These are phyloP conservation scores for Pneumocystis jirovecii DNA, from an alignment of 1,139 yeast genomes.

Conservation along the genomic window DNA sequence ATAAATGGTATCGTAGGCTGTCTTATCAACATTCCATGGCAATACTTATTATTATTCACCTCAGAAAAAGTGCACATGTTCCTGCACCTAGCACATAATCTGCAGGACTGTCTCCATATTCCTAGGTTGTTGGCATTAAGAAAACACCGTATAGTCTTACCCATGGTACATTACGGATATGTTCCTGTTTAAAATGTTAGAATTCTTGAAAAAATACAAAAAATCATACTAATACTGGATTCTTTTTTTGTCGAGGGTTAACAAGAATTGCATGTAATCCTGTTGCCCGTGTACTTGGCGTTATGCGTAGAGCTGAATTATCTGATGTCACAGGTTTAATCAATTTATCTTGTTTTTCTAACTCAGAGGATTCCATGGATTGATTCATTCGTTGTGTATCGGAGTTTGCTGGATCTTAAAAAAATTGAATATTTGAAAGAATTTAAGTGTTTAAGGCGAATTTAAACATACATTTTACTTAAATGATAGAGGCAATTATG, in stretches of 20 bases:
- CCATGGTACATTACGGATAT: constrained; percentile 32
- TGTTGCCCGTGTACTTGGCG: background rate
- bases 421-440: no score
- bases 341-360: no score
- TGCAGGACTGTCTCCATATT: constrained; percentile 34
- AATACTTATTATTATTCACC: constrained; percentile 1
- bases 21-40: background rate
- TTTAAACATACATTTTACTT: no score
- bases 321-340: no score
- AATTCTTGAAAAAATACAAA: background rate
- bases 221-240: constrained; percentile 33
- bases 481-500: no score
- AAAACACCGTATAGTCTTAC: background rate
- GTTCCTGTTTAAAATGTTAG: constrained; percentile 16
- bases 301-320: background rate
- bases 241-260: constrained; percentile 40
- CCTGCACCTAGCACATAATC: constrained; percentile 53
- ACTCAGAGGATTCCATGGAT: no score
- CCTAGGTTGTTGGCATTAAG: constrained; percentile 21
- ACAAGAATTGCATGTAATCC: constrained; percentile 28
- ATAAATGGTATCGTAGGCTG: constrained; percentile 58
- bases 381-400: no score
- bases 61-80: constrained; percentile 55
- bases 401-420: no score
- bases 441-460: no score